Conservation (phyloP, 2,329 filamentous ascomycete genomes). For the Hortaea werneckii region DNA sequence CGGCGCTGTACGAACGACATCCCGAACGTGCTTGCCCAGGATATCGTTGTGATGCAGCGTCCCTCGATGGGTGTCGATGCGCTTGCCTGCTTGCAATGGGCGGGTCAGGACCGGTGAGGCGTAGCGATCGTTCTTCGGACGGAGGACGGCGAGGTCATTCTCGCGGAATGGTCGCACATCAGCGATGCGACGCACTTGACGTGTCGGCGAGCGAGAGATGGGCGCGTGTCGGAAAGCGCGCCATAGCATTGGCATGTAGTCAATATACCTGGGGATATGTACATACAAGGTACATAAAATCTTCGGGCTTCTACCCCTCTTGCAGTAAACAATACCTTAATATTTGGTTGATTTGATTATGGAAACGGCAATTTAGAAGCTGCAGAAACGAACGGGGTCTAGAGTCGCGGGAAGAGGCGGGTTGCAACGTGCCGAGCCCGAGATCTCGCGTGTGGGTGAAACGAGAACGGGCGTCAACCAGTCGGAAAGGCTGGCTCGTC, state of each 20-base stretch:
- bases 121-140: conserved; percentile 26
- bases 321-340: too few relatives aligned
- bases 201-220: neutral
- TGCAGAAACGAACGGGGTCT: too few relatives aligned
- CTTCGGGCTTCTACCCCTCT: too few relatives aligned
- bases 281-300: neutral
- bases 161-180: conserved; percentile 13
- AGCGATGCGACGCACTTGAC: conserved; percentile 2
- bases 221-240: neutral
- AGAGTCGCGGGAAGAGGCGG: too few relatives aligned
- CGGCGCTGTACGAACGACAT: conserved; percentile 44
- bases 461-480: too few relatives aligned
- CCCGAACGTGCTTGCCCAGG: conserved; percentile 52
- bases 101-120: conserved; percentile 30
- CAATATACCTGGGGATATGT: too few relatives aligned
- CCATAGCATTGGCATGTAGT: neutral
- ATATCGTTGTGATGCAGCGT: conserved; percentile 44
- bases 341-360: too few relatives aligned
- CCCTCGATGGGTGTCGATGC: conserved; percentile 37
- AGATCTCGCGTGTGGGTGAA: too few relatives aligned
- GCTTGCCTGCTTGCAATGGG: conserved; percentile 25
- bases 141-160: conserved; percentile 30
- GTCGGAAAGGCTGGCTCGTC: too few relatives aligned
- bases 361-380: too few relatives aligned
- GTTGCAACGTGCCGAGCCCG: too few relatives aligned